Conservation (phyloP, 495 filamentous ascomycete genomes). For the Neurospora cerealis region DNA sequence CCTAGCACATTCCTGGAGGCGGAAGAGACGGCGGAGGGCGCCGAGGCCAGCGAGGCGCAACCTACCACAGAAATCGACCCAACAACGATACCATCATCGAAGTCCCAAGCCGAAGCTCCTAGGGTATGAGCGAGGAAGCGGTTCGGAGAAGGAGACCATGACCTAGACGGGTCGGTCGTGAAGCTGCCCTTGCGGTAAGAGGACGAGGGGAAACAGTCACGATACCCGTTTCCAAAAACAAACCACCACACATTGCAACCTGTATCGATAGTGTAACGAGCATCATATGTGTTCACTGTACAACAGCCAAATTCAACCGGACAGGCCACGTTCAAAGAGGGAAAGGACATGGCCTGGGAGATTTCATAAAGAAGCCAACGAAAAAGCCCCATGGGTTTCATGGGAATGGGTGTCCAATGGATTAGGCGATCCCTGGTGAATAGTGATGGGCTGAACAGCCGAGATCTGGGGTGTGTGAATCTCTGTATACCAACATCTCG, state of each 20-base stretch:
- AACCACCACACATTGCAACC: background rate
- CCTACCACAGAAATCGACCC: slow-evolving; percentile 3
- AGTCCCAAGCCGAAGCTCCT: slow-evolving; percentile 8
- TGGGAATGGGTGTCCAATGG: background rate
- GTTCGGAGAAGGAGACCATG: background rate
- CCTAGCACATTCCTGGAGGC: slow-evolving; percentile 33
- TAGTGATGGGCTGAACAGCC: background rate
- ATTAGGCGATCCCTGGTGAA: background rate
- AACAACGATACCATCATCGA: slow-evolving; percentile 10
- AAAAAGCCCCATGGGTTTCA: background rate
- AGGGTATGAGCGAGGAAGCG: slow-evolving; percentile 11
- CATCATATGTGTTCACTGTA: background rate
- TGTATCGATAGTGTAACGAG: background rate
- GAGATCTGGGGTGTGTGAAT: background rate
- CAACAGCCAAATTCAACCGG: background rate
- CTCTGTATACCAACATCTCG: background rate
- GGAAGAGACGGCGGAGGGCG: slow-evolving; percentile 3
- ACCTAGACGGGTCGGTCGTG: background rate
- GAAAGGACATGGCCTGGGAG: background rate
- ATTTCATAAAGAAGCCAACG: background rate
- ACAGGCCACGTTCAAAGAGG: background rate
- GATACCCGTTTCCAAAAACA: background rate
- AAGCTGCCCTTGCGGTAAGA: background rate
- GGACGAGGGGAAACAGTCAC: background rate
- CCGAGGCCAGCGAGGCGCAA: slow-evolving; percentile 1